Evolutionary conservation across 202 grass and related monocot species (phyloP).

Genomic region (Digitaria exilis): DNA sequence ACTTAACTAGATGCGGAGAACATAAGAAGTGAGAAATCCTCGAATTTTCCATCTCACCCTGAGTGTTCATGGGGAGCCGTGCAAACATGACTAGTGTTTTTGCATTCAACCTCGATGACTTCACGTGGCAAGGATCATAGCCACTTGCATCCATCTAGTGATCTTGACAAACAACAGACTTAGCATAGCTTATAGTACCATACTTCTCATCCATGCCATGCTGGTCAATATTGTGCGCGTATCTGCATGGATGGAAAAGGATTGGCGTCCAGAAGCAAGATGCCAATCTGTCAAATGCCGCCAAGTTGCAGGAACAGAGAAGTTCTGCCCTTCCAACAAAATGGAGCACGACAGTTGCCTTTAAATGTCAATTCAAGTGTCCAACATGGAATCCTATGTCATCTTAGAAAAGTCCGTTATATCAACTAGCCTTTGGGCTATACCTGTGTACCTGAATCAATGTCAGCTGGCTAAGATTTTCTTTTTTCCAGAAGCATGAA

Average conservation of each 20-base stretch:
- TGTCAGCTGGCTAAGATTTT: no score
- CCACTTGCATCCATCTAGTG: neutral
- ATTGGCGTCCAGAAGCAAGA: neutral
- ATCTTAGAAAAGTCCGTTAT: neutral
- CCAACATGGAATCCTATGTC: neutral
- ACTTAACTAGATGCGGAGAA: neutral
- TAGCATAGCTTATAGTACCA: slow-evolving; percentile 25
- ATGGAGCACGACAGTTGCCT: neutral
- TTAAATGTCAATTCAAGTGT: neutral
- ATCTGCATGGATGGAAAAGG: neutral
- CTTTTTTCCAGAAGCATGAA: no score
- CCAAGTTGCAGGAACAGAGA: slow-evolving; percentile 14
- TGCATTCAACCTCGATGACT: slow-evolving; percentile 23
- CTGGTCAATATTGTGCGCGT: neutral
- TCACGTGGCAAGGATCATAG: neutral
- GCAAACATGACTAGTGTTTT: neutral
- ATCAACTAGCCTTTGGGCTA: neutral
- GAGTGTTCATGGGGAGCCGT: neutral
- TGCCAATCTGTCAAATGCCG: neutral
- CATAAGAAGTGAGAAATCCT: neutral
- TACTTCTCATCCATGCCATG: slow-evolving; percentile 6
- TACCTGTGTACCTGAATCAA: slow-evolving; percentile 18
- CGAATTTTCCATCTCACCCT: neutral
- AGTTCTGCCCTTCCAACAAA: neutral
- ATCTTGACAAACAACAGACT: neutral